Conservation (phyloP, 2,329 filamentous ascomycete genomes). For the Ramichloridium luteum region DNA sequence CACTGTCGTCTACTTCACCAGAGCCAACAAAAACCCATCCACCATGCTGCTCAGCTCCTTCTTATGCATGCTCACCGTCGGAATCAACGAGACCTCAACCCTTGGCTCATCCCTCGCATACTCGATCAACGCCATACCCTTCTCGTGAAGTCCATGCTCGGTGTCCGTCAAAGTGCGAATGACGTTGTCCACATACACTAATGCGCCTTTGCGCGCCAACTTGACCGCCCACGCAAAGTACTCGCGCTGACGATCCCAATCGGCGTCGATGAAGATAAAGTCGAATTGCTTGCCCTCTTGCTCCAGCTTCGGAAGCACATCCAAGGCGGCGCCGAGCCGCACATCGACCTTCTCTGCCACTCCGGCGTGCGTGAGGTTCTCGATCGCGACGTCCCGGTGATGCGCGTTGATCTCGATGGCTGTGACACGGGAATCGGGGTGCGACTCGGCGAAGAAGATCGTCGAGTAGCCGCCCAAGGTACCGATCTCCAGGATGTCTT, state of each 20-base stretch:
- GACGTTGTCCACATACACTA: slow-evolving; percentile 16
- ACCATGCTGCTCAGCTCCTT: slow-evolving; percentile 5
- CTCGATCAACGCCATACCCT: slow-evolving; percentile 10
- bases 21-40: slow-evolving; percentile 13
- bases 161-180: slow-evolving; percentile 12
- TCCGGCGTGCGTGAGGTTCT: slow-evolving; percentile 11
- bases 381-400: slow-evolving; percentile 33
- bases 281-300: slow-evolving; percentile 11
- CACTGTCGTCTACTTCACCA: slow-evolving; percentile 11
- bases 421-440: slow-evolving; percentile 31
- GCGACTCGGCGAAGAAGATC: slow-evolving; percentile 39
- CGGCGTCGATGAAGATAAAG: slow-evolving; percentile 18
- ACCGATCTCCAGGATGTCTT: slow-evolving; percentile 41
- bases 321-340: slow-evolving; percentile 14
- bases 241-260: slow-evolving; percentile 12
- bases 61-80: slow-evolving; percentile 12
- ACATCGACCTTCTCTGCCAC: slow-evolving; percentile 15
- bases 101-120: slow-evolving; percentile 9
- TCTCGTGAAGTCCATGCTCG: slow-evolving; percentile 5
- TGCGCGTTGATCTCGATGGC: slow-evolving; percentile 40
- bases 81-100: slow-evolving; percentile 12
- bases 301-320: slow-evolving; percentile 11
- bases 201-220: slow-evolving; percentile 10
- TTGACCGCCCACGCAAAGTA: slow-evolving; percentile 17
- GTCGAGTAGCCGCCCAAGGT: slow-evolving; percentile 42